Base-by-base conservation (phyloP, 768 basidiomycete species). In the Serendipita sp. region DNA sequence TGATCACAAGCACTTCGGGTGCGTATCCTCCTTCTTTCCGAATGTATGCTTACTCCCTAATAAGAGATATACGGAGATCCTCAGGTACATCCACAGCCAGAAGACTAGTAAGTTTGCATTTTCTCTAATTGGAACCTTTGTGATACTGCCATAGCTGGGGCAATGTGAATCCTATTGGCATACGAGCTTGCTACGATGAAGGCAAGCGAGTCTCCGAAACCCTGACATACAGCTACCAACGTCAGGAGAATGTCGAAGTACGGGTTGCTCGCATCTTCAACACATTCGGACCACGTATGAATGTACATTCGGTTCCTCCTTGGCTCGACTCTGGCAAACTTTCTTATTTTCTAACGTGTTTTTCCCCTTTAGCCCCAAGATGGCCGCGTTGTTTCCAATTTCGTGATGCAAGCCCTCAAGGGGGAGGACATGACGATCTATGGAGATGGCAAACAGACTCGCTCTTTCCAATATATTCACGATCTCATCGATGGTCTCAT, bases 161-260 rank as follows among this genome's bases (percentile, higher is more conserved):
- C 53, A 86, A 98, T 74, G 96, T 99, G 71, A 99, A 99, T 78
- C 93, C 93, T 46, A 96, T 94, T 69, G 96, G 96, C 27, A 90
- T 91, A 66, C 89, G 96, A 66, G 94, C 95, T n/a, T 99, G 96
- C 75, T 99, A 99, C 72, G 96, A 99, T 71, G 96, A 99, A 76
- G 96, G 96, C 58, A 99, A 99, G 77, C 92, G 96, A 69, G 95
- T 98, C 44, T 95, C 96, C 44, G 96, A 99, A 76, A 96, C 95
- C 16, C 75, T 99, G 68, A 94, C 95, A 4, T 99, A 98, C 71
- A 94, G 94, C 44, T 98, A 88, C 79, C 87, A 90, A 68, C 81
- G 88, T 65, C 96, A 96, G 73, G 92, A 98, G 71, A 85, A 86
- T 64, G 94, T 99, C 66, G 90, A 97, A 69, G 91, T 98, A 63